A percentile compares a stretch with the other conserved stretches of the same genome.
These are phyloP conservation scores for Fusarium luffae DNA, from an alignment of 2,329 filamentous ascomycete species.

Conservation along the genomic window DNA sequence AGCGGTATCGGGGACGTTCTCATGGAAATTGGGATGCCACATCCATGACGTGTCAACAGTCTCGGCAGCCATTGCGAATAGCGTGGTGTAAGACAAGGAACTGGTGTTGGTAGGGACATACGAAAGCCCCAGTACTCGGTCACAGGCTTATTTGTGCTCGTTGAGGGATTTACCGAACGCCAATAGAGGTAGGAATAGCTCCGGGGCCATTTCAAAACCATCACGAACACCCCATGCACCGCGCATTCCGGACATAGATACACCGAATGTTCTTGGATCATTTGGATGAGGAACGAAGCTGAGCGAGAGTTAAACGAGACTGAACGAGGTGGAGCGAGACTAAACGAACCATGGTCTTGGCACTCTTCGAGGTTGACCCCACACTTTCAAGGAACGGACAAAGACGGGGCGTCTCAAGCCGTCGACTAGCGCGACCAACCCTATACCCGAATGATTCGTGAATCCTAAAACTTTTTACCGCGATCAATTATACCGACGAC, in stretches of 20 bases:
- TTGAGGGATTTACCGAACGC: not conserved
- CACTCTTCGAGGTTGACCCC: no score
- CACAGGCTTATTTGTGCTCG: not conserved
- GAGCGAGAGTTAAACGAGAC: not conserved
- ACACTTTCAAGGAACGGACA: not conserved
- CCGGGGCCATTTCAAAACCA: no score
- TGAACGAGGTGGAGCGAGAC: not conserved
- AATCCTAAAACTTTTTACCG: no score
- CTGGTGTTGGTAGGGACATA: not conserved
- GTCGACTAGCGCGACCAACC: not conserved
- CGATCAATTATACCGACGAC: no score
- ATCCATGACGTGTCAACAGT: slow-evolving; percentile 9
- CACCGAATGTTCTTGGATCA: not conserved
- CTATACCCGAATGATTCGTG: no score
- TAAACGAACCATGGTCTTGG: not conserved
- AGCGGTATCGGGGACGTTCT: not conserved
- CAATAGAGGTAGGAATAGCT: no score
- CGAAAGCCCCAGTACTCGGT: not conserved
- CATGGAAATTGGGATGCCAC: not conserved
- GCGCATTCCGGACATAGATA: not conserved
- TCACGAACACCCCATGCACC: no score
- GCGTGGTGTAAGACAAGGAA: not conserved
- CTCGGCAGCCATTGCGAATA: not conserved
- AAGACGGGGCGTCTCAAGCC: not conserved
- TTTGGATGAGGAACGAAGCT: no score